These are phyloP conservation scores for Cystobasidium slooffiae DNA, from an alignment of 1,284 basidiomycete species.

Conservation along the genomic window DNA sequence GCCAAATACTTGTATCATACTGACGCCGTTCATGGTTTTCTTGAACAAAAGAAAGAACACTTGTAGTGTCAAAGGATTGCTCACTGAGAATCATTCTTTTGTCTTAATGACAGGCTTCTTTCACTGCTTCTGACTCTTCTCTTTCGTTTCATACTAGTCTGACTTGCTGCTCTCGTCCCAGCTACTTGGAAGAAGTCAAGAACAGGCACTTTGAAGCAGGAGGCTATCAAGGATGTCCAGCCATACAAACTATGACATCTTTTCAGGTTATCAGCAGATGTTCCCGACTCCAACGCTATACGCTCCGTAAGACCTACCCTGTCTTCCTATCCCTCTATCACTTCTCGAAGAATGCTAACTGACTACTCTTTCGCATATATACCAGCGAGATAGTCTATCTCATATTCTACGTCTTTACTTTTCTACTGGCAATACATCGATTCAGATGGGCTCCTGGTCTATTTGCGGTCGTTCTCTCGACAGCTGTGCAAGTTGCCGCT, in stretches of 20 bases:
- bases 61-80: too few species aligned
- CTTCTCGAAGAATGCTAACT: background rate
- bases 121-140: too few species aligned
- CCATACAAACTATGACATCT: conserved; percentile 6
- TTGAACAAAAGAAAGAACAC: too few species aligned
- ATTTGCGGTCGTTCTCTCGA: background rate
- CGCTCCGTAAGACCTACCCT: conserved; percentile 15
- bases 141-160: too few species aligned
- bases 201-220: too few species aligned
- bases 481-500: conserved; percentile 14
- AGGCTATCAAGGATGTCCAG: background rate
- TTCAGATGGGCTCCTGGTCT: conserved; percentile 26
- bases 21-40: too few species aligned
- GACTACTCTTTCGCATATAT: background rate
- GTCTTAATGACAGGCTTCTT: too few species aligned
- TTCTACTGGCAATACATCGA: conserved; percentile 3
- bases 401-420: conserved; percentile 7
- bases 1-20: too few species aligned
- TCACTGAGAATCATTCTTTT: too few species aligned
- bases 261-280: conserved; percentile 1
- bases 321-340: background rate
- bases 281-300: conserved; percentile 3
- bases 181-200: too few species aligned
- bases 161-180: too few species aligned
- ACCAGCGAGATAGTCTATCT: conserved; percentile 29